Percentiles rank a stretch among this genome's conserved stretches.
Conservation (phyloP, 306 rosid genomes). For the Myrica gale region DNA sequence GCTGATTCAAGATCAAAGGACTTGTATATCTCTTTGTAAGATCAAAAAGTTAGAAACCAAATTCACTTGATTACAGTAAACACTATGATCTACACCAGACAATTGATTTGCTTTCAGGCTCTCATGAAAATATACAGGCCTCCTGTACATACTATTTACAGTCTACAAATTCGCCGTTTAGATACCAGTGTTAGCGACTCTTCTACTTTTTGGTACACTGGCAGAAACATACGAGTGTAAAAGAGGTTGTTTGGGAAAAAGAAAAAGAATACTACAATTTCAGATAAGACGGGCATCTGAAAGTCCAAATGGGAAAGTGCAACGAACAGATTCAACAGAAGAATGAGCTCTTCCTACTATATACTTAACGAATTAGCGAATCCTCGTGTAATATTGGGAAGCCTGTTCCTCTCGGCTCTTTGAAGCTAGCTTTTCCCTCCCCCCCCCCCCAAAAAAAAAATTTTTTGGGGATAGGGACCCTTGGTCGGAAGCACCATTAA, state of each 20-base stretch:
- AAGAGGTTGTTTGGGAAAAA: no score
- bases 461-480: not conserved
- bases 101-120: not conserved
- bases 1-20: not conserved
- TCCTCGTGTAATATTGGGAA: not conserved
- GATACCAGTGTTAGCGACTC: not conserved
- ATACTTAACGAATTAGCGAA: no score
- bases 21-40: not conserved
- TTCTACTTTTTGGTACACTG: no score
- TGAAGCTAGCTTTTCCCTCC: conserved; percentile 8
- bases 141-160: conserved; percentile 27
- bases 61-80: no score
- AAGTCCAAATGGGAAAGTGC: not conserved
- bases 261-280: not conserved
- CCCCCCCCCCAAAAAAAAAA: not conserved
- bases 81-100: not conserved
- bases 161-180: conserved; percentile 14
- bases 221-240: no score
- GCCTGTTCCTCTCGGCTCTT: not conserved
- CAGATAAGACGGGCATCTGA: not conserved
- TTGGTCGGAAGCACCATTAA: not conserved
- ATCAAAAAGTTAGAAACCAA: not conserved
- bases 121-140: conserved; percentile 23
- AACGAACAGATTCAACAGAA: not conserved
- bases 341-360: not conserved